Conservation (phyloP, 495 filamentous ascomycete genomes). For the Penicillium desertorum region DNA sequence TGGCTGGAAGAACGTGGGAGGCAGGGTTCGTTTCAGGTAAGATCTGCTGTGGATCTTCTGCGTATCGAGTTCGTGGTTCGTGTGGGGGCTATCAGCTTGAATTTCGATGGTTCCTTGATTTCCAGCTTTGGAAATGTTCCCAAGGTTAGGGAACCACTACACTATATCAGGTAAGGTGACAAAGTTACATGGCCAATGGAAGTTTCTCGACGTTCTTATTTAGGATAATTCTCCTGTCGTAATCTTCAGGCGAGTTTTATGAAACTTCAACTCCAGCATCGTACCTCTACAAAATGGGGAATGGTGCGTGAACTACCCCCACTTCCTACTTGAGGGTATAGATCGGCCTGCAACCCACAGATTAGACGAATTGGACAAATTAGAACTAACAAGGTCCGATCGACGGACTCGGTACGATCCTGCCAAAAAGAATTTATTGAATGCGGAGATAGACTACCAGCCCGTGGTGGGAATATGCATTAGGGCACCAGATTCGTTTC, state of each 20-base stretch:
- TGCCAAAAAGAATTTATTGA: not conserved
- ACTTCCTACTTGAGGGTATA: constrained; percentile 7
- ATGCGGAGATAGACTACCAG: constrained; percentile 13
- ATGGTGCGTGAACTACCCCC: constrained; percentile 2
- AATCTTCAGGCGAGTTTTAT: constrained; percentile 14
- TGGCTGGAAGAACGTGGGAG: constrained; percentile 17
- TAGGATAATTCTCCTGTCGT: not conserved
- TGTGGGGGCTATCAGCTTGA: constrained; percentile 2
- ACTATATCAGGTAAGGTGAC: not conserved
- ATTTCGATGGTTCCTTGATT: constrained; percentile 1
- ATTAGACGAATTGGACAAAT: not conserved
- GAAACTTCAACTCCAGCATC: not conserved
- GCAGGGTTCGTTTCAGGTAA: constrained; percentile 16
- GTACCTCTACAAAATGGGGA: not conserved
- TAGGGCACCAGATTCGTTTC: not conserved
- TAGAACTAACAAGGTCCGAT: not conserved
- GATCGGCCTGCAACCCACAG: constrained; percentile 7
- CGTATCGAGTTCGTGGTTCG: constrained; percentile 7
- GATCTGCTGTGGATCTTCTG: constrained; percentile 29
- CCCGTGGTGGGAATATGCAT: constrained; percentile 8
- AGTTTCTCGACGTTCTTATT: constrained; percentile 16
- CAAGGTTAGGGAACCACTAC: not conserved
- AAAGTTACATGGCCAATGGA: constrained; percentile 16
- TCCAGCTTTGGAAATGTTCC: not conserved
- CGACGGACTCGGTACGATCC: constrained; percentile 6